Base-by-base conservation (phyloP, 441 rosid genomes). In the Erodium trifolium region DNA sequence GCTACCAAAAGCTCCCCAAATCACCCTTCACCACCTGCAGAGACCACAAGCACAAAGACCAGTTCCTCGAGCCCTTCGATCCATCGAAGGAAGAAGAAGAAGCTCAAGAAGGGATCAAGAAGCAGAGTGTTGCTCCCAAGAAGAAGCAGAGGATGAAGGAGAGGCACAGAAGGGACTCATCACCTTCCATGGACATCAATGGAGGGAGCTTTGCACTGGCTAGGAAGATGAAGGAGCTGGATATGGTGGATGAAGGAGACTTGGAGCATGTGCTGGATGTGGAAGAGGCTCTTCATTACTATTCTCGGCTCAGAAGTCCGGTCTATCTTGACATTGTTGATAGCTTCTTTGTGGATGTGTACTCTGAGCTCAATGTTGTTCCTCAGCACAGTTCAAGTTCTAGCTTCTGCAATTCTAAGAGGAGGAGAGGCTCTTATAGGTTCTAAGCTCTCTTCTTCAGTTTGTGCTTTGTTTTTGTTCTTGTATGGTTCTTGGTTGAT, bases 201-300 rank as follows among this genome's bases (percentile, higher is more conserved):
- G 82, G 67, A 62, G 27, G 27, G 27, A 23, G 27, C 27, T 23
- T 23, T 23, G 27, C 27, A 55, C 68, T 95, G 72, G 91, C 88
- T 5, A 72, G 79, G 74, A 94, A 87, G 84, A 84, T 92, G 84
- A 88, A 86, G 69, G 87, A 88, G 67, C 55, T 90, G 76, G 94
- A 90, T 73, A 82, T 82, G 92, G 77, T 84, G 76, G 87, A 87
- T 71, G 80, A 69, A 13, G 82, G 88, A 67, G 90, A 92, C 75
- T 74, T 86, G 66, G 98, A 94, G 45, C 88, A 90, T 72, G 90
- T 82, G 9, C 70, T 94, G 77, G 99, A 94, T 72, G 83, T 92
- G 5, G 98, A 94, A 83, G 99, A 94, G 69, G 98, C 97, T 35
- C 78, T 92, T 17, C 98, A 88, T 75, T 92, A 91, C 76, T 91